phyloP scores from a whole-genome alignment of 179 eudicot species.

The Amaranthus tricolor region DNA sequence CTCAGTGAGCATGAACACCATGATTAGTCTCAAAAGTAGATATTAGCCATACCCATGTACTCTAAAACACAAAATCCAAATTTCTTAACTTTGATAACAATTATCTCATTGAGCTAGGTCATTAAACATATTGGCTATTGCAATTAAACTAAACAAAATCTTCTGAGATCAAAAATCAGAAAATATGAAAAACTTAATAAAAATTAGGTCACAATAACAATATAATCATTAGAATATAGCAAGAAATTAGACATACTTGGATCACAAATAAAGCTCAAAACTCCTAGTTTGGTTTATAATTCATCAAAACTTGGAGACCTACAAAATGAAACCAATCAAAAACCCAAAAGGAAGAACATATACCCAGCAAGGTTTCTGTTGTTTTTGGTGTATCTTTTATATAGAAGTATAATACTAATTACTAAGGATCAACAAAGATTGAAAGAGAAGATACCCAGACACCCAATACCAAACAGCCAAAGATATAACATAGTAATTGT shows the following conservation, averaged over 20 bases:
- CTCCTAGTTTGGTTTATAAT: neutral
- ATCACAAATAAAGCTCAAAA: slow-evolving; percentile 11
- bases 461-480: slow-evolving; percentile 22
- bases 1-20: neutral
- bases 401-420: too few species aligned
- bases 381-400: neutral
- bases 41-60: neutral
- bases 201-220: neutral
- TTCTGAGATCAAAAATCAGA: too few species aligned
- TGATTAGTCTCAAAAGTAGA: neutral
- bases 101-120: too few species aligned
- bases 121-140: too few species aligned
- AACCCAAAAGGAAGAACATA: slow-evolving; percentile 1
- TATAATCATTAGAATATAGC: neutral
- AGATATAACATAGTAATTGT: slow-evolving; percentile 25
- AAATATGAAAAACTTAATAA: neutral
- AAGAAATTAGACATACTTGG: slow-evolving; percentile 23
- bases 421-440: slow-evolving; percentile 20
- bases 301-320: slow-evolving; percentile 14
- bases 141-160: too few species aligned
- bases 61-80: too few species aligned
- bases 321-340: slow-evolving; percentile 7
- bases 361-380: neutral
- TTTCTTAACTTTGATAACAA: too few species aligned
- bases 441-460: slow-evolving; percentile 20